Evolutionary conservation across 116 monocot species (phyloP).

Genomic region (Papilionanthe hybrid): DNA sequence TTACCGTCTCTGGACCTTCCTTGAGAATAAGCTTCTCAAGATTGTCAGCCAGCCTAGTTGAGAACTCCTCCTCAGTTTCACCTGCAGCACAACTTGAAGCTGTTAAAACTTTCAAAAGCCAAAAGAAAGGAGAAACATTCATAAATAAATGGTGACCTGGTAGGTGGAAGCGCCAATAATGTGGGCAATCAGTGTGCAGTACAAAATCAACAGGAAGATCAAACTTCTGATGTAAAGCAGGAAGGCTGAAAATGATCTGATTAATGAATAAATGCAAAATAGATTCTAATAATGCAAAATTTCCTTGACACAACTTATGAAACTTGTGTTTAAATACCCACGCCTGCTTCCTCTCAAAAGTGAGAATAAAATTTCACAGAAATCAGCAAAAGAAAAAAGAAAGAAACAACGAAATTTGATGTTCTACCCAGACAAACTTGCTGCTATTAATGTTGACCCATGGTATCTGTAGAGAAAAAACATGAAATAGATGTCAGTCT

Average conservation of each 20-base stretch:
- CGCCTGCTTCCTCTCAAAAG: neutral
- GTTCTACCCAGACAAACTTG: slow-evolving; percentile 90
- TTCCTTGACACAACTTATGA: neutral
- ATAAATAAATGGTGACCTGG: slow-evolving; percentile 46
- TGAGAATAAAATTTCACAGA: neutral
- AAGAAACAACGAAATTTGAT: neutral
- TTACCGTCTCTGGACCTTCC: slow-evolving; percentile 96
- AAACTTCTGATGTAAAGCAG: slow-evolving; percentile 93
- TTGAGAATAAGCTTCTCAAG: slow-evolving; percentile 93
- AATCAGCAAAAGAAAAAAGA: neutral
- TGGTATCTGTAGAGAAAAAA: slow-evolving; percentile 66
- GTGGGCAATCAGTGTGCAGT: slow-evolving; percentile 97
- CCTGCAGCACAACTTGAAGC: slow-evolving; percentile 30
- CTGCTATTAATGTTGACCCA: slow-evolving; percentile 89
- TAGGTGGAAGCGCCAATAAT: slow-evolving; percentile 94
- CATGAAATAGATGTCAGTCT: slow-evolving; percentile 4
- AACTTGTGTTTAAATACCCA: neutral
- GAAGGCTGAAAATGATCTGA: slow-evolving; percentile 53
- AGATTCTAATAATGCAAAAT: neutral
- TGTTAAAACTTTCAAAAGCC: neutral
- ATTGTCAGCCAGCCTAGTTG: slow-evolving; percentile 81
- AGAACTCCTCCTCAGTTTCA: slow-evolving; percentile 95
- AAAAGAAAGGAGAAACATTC: neutral
- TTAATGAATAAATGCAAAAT: slow-evolving; percentile 8
- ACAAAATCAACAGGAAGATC: slow-evolving; percentile 95